Conservation (phyloP, 202 grass and related monocot species). For the Setaria viridis region DNA sequence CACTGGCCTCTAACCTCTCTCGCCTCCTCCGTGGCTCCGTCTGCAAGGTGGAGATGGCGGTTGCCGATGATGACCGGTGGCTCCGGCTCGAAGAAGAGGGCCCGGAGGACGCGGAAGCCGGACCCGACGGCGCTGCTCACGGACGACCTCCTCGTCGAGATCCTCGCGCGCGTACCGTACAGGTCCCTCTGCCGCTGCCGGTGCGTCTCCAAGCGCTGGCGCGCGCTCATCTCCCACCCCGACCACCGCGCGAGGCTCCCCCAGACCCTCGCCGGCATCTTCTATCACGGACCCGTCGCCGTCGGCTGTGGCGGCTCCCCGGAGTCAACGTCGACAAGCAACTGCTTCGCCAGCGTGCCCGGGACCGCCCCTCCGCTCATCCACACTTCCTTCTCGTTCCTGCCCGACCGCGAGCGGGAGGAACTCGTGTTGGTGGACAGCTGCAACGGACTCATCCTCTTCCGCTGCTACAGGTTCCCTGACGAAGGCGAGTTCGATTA, state of each 20-base stretch:
- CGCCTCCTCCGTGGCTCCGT: background rate
- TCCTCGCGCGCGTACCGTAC: background rate
- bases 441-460: constrained; percentile 7
- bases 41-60: background rate
- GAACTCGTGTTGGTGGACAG: background rate
- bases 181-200: background rate
- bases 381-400: background rate
- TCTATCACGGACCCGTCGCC: background rate
- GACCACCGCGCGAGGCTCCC: background rate
- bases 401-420: background rate
- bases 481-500: background rate
- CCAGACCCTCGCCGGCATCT: background rate
- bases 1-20: background rate
- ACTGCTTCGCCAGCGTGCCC: background rate
- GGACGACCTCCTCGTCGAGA: constrained; percentile 5
- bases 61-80: background rate
- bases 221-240: constrained; percentile 1
- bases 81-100: background rate
- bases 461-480: background rate
- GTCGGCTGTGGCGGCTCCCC: background rate
- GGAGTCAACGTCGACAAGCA: background rate
- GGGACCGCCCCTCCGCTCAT: background rate
- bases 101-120: background rate
- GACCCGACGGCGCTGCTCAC: background rate
- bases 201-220: background rate